These are phyloP conservation scores for Trichoderma koningii DNA, from an alignment of 2,329 filamentous ascomycete genomes.

Conservation along the genomic window DNA sequence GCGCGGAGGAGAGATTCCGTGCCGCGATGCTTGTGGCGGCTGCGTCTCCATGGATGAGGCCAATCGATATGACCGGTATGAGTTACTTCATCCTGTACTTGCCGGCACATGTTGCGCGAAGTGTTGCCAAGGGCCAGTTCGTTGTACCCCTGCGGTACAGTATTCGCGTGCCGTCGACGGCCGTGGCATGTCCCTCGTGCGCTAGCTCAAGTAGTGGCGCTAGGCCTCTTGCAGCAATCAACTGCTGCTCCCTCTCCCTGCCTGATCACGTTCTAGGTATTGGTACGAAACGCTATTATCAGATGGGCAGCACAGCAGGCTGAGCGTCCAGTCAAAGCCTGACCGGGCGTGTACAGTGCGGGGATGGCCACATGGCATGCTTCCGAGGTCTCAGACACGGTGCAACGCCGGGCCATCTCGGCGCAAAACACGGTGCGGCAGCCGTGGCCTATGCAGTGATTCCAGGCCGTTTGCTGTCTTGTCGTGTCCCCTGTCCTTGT, in stretches of 20 bases:
- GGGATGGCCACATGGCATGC: constrained; percentile 19
- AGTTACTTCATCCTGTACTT: too few species aligned
- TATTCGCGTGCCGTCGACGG: too few species aligned
- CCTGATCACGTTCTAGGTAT: neutral
- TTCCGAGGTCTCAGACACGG: constrained; percentile 23
- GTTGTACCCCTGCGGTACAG: neutral
- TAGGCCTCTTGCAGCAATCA: neutral
- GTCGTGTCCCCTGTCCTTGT: too few species aligned
- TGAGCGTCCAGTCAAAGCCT: too few species aligned
- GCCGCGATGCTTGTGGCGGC: too few species aligned
- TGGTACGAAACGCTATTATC: neutral
- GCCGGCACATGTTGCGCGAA: too few species aligned
- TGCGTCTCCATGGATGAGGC: too few species aligned
- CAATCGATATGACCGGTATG: too few species aligned
- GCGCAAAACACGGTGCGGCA: constrained; percentile 20
- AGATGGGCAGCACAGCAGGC: neutral
- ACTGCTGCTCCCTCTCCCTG: constrained; percentile 5
- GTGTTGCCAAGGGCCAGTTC: neutral
- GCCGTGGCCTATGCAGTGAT: neutral
- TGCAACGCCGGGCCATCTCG: constrained; percentile 4
- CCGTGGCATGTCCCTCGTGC: neutral
- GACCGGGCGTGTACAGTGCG: constrained; percentile 5
- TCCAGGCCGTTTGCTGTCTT: neutral
- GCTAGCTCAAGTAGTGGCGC: neutral
- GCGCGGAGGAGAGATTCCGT: too few species aligned